Evolutionary conservation across 225 moss, liverwort and hornwort species (phyloP), one percentile per base, ranked within the genome.

Genomic region (Takakia lepidozioides): DNA sequence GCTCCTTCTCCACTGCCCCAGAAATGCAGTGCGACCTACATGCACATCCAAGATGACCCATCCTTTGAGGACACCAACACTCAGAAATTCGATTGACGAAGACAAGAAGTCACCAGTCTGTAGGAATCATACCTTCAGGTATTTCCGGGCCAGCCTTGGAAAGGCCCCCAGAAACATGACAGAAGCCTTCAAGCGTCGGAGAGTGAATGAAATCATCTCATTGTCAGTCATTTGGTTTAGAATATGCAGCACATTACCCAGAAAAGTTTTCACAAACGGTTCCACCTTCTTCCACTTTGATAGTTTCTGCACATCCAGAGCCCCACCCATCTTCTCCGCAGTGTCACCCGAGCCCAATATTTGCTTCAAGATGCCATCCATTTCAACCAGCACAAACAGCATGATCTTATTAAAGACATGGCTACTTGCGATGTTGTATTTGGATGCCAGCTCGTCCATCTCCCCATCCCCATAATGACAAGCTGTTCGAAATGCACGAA

Each of bases 331-430:
- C 59, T 73, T 87, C 55, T 90, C 87, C 47, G 58, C 74, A 49
- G 50, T 38, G 25, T 60, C 72, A 46, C 61, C 38, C 49, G 79
- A 55, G 39, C 76, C 80, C 9, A 98, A 73, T 69, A 91, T 68
- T 47, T 59, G 56, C 38, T 75, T 85, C 14, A 91, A 81, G 28
- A 80, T 36, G 3, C 81, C 83, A 62, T 91, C 87, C 38, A 91
- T 83, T 58, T 98, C 87, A 38, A 76, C 63, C 3, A 98, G 78
- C 20, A 78, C 91, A 54, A 85, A 98, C 3, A 98, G 79, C 95
- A 98, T 98, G n/a, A 98, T 81, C 63, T 85, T 87, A 58, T 98
- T 98, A 67, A 98, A 91, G 52, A 91, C 91, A 62, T 98, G 87
- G 57, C 87, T 87, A 47, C 72, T 91, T 46, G 87, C 65, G 26